Conservation (phyloP, 768 basidiomycete genomes). For the Mycena sanguinolenta region DNA sequence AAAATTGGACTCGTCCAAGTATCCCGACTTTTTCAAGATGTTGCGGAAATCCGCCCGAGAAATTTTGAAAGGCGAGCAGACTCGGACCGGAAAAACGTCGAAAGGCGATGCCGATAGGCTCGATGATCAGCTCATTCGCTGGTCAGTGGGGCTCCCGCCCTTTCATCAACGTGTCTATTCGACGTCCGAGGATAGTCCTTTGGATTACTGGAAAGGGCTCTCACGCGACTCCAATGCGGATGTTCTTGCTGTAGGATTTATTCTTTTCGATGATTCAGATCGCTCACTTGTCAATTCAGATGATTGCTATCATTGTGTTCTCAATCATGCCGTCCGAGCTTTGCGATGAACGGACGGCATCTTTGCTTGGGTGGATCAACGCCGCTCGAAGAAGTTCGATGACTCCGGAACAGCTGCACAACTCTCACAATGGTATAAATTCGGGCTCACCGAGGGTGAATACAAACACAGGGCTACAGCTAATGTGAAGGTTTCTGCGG, state of each 20-base stretch:
- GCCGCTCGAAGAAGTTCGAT: constrained; percentile 4
- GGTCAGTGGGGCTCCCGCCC: constrained; percentile 39
- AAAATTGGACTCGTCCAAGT: not conserved
- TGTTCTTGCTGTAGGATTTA: constrained; percentile 30
- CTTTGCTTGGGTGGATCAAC: constrained; percentile 9
- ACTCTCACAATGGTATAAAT: constrained; percentile 32
- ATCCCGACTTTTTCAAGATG: not conserved
- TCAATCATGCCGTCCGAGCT: constrained; percentile 46
- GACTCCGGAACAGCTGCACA: not conserved
- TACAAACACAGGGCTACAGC: no score
- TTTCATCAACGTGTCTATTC: constrained; percentile 35
- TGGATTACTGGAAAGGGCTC: constrained; percentile 41
- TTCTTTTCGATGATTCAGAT: no score
- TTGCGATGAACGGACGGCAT: constrained; percentile 46
- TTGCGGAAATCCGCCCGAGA: constrained; percentile 32
- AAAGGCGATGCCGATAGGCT: constrained; percentile 30
- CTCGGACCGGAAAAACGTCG: constrained; percentile 23
- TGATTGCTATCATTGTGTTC: constrained; percentile 41
- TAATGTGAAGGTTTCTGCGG: no score
- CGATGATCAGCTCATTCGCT: constrained; percentile 36
- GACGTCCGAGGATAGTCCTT: constrained; percentile 33
- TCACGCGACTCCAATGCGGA: constrained; percentile 39
- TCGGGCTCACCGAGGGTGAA: constrained; percentile 18
- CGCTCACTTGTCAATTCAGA: not conserved
- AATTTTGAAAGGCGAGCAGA: constrained; percentile 39